phyloP scores from a whole-genome alignment of 352 stramenopile species.

The Thalassiosira livingstoniorum region DNA sequence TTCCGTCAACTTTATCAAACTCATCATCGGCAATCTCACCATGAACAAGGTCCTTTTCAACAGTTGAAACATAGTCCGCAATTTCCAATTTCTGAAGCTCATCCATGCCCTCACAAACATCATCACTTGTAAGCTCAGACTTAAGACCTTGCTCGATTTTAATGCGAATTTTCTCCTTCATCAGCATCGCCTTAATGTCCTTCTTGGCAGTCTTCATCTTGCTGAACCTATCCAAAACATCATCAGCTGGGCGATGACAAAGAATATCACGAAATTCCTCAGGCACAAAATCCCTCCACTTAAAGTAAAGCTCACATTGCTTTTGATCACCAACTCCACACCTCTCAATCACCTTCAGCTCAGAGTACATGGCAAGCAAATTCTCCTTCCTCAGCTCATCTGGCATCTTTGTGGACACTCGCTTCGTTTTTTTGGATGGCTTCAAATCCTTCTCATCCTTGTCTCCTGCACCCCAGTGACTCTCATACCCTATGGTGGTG shows the following conservation, averaged over 20 bases:
- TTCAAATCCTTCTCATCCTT: neutral
- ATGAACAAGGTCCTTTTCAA: no score
- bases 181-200: no score
- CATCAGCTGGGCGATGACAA: neutral
- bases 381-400: neutral
- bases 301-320: constrained; percentile 11
- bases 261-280: neutral
- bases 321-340: neutral
- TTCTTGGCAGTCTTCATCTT: no score
- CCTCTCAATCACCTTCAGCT: neutral
- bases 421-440: neutral
- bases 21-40: no score
- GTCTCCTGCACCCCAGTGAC: neutral
- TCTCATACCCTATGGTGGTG: neutral
- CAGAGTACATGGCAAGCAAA: neutral
- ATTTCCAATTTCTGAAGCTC: no score
- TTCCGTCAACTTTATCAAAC: no score
- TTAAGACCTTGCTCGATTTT: no score
- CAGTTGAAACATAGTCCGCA: no score
- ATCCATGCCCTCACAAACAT: no score
- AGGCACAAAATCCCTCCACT: neutral
- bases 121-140: no score
- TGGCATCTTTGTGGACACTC: neutral
- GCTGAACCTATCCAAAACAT: neutral
- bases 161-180: no score